Conservation (phyloP, 768 basidiomycete genomes). For the Kwoniella sp. region DNA sequence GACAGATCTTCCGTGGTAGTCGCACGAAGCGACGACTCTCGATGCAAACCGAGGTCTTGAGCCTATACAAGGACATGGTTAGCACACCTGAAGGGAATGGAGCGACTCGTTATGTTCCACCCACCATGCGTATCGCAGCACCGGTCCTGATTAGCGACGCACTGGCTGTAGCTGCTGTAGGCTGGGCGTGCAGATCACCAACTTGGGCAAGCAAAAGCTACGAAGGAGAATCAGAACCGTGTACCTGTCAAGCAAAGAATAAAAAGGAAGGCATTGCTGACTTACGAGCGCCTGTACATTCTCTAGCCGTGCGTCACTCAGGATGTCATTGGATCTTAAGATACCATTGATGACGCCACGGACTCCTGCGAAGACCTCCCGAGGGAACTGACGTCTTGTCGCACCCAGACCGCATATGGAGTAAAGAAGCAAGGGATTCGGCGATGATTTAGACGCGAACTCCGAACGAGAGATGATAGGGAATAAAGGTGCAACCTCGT, state of each 20-base stretch:
- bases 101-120: conserved; percentile 45
- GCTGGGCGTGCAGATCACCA: conserved; percentile 87
- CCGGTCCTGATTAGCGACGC: conserved; percentile 83
- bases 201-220: conserved; percentile 56
- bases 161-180: conserved; percentile 79
- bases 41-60: conserved; percentile 92
- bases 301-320: conserved; percentile 79
- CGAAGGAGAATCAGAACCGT: conserved; percentile 10
- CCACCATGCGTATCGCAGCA: conserved; percentile 84
- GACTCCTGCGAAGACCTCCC: conserved; percentile 84
- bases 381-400: conserved; percentile 75
- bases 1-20: conserved; percentile 51
- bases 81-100: no score
- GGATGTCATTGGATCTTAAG: conserved; percentile 85
- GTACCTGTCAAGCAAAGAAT: no score
- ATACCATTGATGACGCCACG: conserved; percentile 81
- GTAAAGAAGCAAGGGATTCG: conserved; percentile 79
- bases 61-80: conserved; percentile 63
- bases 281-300: conserved; percentile 77
- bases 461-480: conserved; percentile 87
- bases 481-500: conserved; percentile 77
- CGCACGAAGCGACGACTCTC: conserved; percentile 69
- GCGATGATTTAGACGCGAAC: conserved; percentile 75
- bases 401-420: conserved; percentile 92
- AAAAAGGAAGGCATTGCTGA: no score